Evolutionary conservation across 345 rosid species (phyloP), one percentile per base, ranked within the genome.

Genomic region (Balakata baccata): DNA sequence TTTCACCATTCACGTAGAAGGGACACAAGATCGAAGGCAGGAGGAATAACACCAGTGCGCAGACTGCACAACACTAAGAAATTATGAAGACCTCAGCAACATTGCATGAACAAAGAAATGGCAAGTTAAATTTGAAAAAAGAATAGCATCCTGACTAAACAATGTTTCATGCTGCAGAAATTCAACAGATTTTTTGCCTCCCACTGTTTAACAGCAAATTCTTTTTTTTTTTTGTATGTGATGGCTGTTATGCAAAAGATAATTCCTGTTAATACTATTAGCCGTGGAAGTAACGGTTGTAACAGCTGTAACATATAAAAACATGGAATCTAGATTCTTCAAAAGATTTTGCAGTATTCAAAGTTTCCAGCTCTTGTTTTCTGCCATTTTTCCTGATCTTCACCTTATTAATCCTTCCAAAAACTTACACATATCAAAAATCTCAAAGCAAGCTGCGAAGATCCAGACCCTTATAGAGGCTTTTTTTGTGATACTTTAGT

Each of bases 1-100:
- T 81, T 81, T 89, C 86, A 20, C 89, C 88, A 52, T 89, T 85
- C 47, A 83, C 72, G 80, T 87, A 94, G 22, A 92, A 78, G 6
- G 94, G 93, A 73, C 69, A 86, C 77, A 92, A 67, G 81, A 88
- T 75, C 66, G 75, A 50, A 11, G 97, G 98, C 78, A 90, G 76
- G 51, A 89, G 61, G 76, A 88, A 81, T 72, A 94, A 75, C 67
- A 74, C 41, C 37, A 86, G 72, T 58, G 85, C 93, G 64, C 97
- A 94, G 58, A 83, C 82, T 64, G 85, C 93, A 83, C 89, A 92
- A 20, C 88, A 82, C 97, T 91, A 71, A 43, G 17, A 75, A 54
- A 74, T 46, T 47, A 65, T 6, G 38, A 29, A 74, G 49, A 34
- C 14, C n/a, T 43, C 53, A 45, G 53, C 39, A 54, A 10, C 20